These are phyloP conservation scores for Pyrenopolyporus hunteri DNA, from an alignment of 495 filamentous ascomycete species.

Conservation along the genomic window DNA sequence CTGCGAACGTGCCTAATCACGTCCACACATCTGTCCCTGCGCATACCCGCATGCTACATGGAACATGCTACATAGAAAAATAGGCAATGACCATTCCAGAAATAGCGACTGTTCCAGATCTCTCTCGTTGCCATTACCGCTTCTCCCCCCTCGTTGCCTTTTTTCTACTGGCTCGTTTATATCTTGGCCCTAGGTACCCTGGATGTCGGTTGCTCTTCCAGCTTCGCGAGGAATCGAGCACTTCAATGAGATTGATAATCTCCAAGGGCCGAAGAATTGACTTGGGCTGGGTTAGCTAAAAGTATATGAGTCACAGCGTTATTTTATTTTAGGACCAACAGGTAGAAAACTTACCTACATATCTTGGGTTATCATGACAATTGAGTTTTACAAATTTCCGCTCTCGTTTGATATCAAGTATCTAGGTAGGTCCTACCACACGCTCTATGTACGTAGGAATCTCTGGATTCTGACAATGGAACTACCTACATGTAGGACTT, in stretches of 20 bases:
- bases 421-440: no score
- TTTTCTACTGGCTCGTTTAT: not conserved
- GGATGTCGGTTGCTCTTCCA: not conserved
- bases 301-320: not conserved
- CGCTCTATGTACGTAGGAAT: no score
- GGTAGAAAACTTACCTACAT: not conserved
- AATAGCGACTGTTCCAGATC: slow-evolving; percentile 12
- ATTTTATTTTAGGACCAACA: not conserved
- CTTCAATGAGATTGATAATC: not conserved
- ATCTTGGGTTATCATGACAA: not conserved
- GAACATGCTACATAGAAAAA: slow-evolving; percentile 1
- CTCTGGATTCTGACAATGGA: no score
- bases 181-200: not conserved
- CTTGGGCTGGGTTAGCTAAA: not conserved
- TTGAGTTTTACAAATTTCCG: no score
- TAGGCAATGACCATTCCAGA: slow-evolving; percentile 1
- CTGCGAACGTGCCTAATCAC: slow-evolving; percentile 23
- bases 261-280: not conserved
- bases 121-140: no score
- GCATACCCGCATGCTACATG: slow-evolving; percentile 26
- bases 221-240: not conserved
- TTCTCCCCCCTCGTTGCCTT: not conserved
- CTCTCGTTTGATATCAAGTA: no score
- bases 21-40: slow-evolving; percentile 22
- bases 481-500: no score